Conservation (phyloP, 2,329 filamentous ascomycete genomes). For the Colletotrichum sp. region DNA sequence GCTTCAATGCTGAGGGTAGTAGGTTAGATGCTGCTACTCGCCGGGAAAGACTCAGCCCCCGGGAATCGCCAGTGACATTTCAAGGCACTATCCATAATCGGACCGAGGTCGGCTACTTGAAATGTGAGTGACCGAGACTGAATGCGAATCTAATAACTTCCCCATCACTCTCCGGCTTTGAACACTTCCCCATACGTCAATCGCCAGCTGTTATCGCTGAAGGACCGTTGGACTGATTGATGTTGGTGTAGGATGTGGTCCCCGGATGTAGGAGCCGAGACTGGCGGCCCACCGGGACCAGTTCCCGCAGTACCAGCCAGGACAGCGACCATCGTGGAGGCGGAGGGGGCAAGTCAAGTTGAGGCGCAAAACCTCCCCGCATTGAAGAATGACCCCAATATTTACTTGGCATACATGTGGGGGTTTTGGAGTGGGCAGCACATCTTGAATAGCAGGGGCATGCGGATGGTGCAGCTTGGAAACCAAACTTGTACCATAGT, state of each 20-base stretch:
- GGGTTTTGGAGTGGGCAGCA: background rate
- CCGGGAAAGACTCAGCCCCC: accelerated
- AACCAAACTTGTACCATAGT: background rate
- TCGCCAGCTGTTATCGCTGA: background rate
- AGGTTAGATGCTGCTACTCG: too few relatives aligned
- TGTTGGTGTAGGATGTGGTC: background rate
- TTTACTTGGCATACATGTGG: background rate
- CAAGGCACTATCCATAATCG: accelerated
- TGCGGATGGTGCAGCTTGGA: background rate
- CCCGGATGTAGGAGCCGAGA: constrained; percentile 2
- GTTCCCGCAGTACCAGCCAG: background rate
- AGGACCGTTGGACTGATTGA: background rate
- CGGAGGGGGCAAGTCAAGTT: background rate
- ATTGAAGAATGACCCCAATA: background rate
- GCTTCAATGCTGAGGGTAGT: too few relatives aligned
- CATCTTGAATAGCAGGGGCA: background rate
- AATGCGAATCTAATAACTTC: background rate
- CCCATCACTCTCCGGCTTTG: accelerated
- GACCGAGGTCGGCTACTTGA: background rate
- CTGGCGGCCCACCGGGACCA: background rate
- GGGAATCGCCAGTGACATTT: background rate
- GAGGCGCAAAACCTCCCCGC: background rate
- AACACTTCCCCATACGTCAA: background rate
- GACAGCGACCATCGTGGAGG: background rate
- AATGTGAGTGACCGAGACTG: background rate